These are phyloP conservation scores for Arctium lappa DNA, from an alignment of 129 eudicot species.

Conservation along the genomic window DNA sequence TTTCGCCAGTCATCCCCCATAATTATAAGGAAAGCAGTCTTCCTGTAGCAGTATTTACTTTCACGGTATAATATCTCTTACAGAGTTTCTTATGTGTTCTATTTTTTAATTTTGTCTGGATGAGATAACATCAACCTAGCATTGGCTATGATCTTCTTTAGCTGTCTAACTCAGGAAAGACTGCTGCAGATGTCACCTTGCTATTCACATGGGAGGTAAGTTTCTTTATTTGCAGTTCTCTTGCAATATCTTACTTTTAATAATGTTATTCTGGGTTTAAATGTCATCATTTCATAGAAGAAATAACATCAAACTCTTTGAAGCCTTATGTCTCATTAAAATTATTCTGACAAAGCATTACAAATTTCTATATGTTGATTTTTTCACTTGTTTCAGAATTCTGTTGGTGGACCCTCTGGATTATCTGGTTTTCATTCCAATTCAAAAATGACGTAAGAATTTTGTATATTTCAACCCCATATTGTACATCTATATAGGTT, in stretches of 20 bases:
- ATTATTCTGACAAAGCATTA: neutral
- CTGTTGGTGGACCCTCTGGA: conserved; percentile 90
- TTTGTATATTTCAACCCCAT: neutral
- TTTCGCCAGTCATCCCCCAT: conserved; percentile 89
- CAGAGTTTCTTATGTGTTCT: neutral
- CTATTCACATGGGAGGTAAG: conserved; percentile 96
- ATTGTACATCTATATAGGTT: conserved; percentile 2
- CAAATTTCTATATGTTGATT: neutral
- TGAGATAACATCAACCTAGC: conserved; percentile 10
- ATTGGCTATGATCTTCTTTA: conserved; percentile 35
- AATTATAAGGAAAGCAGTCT: conserved; percentile 93
- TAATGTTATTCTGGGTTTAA: neutral
- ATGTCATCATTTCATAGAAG: neutral
- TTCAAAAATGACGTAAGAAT: conserved; percentile 62
- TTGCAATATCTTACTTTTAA: neutral
- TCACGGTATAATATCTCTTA: conserved; percentile 49
- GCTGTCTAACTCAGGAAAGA: conserved; percentile 72
- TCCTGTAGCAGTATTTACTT: conserved; percentile 91
- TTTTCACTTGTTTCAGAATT: conserved; percentile 54
- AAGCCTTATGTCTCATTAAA: neutral
- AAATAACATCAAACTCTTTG: neutral
- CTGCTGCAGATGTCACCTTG: conserved; percentile 75
- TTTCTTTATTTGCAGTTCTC: conserved; percentile 3
- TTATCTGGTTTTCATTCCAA: conserved; percentile 77
- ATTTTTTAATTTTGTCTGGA: neutral